Conservation (phyloP, 73 alveolate species). For the Tetrahymena thermophila region DNA sequence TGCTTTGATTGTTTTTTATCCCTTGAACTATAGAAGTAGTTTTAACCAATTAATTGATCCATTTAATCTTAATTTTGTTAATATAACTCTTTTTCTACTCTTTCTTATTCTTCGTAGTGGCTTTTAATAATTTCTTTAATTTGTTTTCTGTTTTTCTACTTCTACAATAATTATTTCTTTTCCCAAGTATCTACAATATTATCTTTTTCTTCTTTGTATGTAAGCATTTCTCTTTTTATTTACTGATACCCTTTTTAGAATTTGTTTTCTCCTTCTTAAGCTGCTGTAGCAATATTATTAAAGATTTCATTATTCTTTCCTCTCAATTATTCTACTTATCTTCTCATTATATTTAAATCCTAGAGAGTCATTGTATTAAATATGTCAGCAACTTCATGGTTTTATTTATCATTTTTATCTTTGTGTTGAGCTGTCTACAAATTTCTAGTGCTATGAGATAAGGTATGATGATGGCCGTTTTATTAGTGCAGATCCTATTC, state of each 20-base stretch:
- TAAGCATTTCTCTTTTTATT: neutral
- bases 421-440: neutral
- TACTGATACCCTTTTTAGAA: neutral
- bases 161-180: neutral
- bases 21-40: neutral
- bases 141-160: neutral
- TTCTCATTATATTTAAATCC: neutral
- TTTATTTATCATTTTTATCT: neutral
- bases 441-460: neutral
- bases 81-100: neutral
- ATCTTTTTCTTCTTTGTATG: neutral
- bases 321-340: neutral
- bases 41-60: neutral
- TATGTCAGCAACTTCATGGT: neutral
- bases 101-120: neutral
- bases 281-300: neutral
- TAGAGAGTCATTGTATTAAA: neutral
- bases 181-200: neutral
- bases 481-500: neutral
- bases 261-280: neutral
- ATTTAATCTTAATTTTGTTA: neutral
- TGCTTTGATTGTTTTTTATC: neutral
- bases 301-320: neutral
- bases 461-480: neutral
- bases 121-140: neutral